These are phyloP conservation scores for Musa troglodytarum DNA, from an alignment of 176 grass and related monocot species.

Conservation along the genomic window DNA sequence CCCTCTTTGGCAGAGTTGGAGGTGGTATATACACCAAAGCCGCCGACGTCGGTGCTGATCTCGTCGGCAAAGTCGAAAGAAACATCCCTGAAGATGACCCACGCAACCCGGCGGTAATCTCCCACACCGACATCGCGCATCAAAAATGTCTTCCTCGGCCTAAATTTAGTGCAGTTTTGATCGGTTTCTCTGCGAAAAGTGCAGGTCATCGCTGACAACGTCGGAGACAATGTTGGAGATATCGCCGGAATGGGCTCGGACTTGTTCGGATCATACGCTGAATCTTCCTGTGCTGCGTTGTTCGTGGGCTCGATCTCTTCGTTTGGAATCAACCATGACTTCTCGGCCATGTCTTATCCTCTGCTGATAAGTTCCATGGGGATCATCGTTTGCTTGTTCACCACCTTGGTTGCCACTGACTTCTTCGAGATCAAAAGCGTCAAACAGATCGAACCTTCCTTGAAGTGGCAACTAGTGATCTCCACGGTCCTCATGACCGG, in stretches of 20 bases:
- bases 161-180: not conserved
- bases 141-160: too few relatives aligned
- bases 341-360: constrained; percentile 17
- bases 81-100: constrained; percentile 64
- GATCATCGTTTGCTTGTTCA: constrained; percentile 23
- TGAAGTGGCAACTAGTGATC: constrained; percentile 15
- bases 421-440: constrained; percentile 19
- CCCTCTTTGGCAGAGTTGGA: constrained; percentile 56
- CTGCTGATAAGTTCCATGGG: constrained; percentile 23
- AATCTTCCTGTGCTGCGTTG: constrained; percentile 21
- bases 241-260: constrained; percentile 62
- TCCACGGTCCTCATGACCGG: constrained; percentile 25
- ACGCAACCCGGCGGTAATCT: constrained; percentile 57
- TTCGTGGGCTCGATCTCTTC: constrained; percentile 20
- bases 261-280: constrained; percentile 36
- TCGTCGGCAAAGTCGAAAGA: constrained; percentile 57
- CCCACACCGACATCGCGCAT: not conserved
- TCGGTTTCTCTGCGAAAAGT: not conserved
- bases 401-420: constrained; percentile 23
- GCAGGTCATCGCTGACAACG: constrained; percentile 60
- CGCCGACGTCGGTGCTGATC: constrained; percentile 65
- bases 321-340: constrained; percentile 13
- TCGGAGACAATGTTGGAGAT: constrained; percentile 64
- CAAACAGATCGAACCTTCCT: constrained; percentile 16
- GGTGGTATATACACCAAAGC: constrained; percentile 73